These are phyloP conservation scores for Aspergillus sp. DNA, from an alignment of 2,329 filamentous ascomycete species.

Conservation along the genomic window DNA sequence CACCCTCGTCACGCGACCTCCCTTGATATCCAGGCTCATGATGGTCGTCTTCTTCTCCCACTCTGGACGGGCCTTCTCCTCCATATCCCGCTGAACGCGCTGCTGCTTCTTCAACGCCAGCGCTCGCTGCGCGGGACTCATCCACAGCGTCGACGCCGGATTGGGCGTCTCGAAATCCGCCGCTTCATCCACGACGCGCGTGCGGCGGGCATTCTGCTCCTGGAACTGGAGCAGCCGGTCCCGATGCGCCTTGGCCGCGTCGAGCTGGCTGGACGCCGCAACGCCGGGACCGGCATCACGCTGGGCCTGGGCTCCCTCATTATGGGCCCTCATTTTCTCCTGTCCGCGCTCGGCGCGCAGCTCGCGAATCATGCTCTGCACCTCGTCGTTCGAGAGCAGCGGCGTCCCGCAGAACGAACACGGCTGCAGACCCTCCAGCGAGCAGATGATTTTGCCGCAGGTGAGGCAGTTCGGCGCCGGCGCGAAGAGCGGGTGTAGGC, in stretches of 20 bases:
- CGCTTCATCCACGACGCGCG: conserved; percentile 78
- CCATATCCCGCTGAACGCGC: conserved; percentile 70
- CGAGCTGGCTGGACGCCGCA: conserved; percentile 45
- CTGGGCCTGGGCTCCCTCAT: conserved; percentile 39
- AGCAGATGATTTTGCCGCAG: conserved; percentile 91
- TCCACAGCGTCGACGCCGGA: conserved; percentile 65
- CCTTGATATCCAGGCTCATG: conserved; percentile 72
- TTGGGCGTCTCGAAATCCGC: conserved; percentile 59
- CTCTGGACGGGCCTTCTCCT: conserved; percentile 74
- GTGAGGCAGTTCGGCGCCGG: conserved; percentile 86
- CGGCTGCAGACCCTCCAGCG: conserved; percentile 85
- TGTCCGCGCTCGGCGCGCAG: conserved; percentile 76
- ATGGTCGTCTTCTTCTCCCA: conserved; percentile 83
- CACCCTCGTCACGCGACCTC: conserved; percentile 61
- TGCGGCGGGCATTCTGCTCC: conserved; percentile 73
- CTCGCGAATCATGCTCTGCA: conserved; percentile 76
- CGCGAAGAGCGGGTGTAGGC: conserved; percentile 76
- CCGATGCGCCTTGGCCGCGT: conserved; percentile 64
- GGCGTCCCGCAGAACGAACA: conserved; percentile 82
- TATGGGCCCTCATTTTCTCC: conserved; percentile 76
- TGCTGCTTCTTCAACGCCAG: conserved; percentile 78
- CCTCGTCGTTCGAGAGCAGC: conserved; percentile 61
- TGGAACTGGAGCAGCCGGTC: conserved; percentile 76
- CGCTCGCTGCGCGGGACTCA: conserved; percentile 71
- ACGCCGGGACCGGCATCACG: conserved; percentile 26